These are phyloP conservation scores for Cytospora leucostoma DNA, from an alignment of 2,329 filamentous ascomycete species.

Conservation along the genomic window DNA sequence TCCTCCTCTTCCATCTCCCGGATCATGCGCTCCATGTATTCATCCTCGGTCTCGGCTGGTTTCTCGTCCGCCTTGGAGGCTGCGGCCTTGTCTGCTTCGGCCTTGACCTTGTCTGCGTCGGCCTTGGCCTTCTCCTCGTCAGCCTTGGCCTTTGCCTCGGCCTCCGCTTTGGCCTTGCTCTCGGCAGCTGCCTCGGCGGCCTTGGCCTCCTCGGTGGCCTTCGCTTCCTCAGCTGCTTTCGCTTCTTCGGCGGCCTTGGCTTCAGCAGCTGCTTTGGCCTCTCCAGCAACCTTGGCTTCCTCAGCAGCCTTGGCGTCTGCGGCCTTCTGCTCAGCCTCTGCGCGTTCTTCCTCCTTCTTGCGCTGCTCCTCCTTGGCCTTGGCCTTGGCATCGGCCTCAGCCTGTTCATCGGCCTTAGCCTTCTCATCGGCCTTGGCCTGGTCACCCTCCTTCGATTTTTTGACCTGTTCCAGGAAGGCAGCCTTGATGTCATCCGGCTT, in stretches of 20 bases:
- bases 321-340: slow-evolving; percentile 32
- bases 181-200: slow-evolving; percentile 35
- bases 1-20: slow-evolving; percentile 63
- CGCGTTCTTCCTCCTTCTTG: slow-evolving; percentile 33
- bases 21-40: slow-evolving; percentile 61
- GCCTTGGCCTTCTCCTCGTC: slow-evolving; percentile 39
- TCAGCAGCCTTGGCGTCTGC: slow-evolving; percentile 35
- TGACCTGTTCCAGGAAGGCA: slow-evolving; percentile 80
- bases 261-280: slow-evolving; percentile 19
- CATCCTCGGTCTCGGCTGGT: slow-evolving; percentile 41
- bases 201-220: slow-evolving; percentile 39
- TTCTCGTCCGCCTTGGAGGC: slow-evolving; percentile 34
- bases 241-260: slow-evolving; percentile 36
- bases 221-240: slow-evolving; percentile 35
- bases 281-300: slow-evolving; percentile 29
- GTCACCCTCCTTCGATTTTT: slow-evolving; percentile 57
- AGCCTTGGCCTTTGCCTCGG: slow-evolving; percentile 34
- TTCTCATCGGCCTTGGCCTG: slow-evolving; percentile 40
- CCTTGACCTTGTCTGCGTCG: slow-evolving; percentile 47
- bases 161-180: slow-evolving; percentile 33
- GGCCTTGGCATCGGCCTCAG: slow-evolving; percentile 33
- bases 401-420: slow-evolving; percentile 9
- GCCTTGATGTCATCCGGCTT: slow-evolving; percentile 83
- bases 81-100: slow-evolving; percentile 39
- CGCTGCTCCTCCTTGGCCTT: slow-evolving; percentile 31